Evolutionary conservation across 768 basidiomycete genomes (phyloP).

Genomic region (Cyathus striatus): DNA sequence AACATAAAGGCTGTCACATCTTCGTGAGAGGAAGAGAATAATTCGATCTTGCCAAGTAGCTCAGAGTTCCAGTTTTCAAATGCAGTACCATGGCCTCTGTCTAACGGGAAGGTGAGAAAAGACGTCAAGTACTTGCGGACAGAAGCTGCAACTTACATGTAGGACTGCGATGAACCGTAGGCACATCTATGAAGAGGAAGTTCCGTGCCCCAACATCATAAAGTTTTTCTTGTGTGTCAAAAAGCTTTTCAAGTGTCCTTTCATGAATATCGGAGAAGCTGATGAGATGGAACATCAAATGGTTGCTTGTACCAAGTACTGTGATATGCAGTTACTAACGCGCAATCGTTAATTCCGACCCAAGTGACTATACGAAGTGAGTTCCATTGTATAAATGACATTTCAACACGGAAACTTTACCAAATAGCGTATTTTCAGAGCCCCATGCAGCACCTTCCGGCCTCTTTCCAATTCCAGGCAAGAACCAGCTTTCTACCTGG

Average conservation of each 20-base stretch:
- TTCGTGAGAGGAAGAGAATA: conserved; percentile 33
- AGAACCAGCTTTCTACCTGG: conserved; percentile 36
- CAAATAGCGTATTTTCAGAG: conserved; percentile 37
- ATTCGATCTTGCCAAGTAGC: conserved; percentile 22
- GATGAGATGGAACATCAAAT: background rate
- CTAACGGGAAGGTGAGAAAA: too few species aligned
- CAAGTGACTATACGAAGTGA: conserved; percentile 41
- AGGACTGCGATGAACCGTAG: conserved; percentile 48
- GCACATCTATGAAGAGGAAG: conserved; percentile 58
- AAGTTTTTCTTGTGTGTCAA: conserved; percentile 40
- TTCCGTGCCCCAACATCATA: conserved; percentile 45
- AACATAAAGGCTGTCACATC: conserved; percentile 45
- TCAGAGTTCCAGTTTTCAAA: conserved; percentile 39
- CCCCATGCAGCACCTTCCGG: conserved; percentile 37
- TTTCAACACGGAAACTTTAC: conserved; percentile 20
- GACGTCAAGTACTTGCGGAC: too few species aligned
- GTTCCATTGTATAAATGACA: background rate
- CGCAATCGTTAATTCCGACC: conserved; percentile 67
- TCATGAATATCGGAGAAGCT: conserved; percentile 14
- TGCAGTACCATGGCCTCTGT: too few species aligned
- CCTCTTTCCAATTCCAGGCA: conserved; percentile 28
- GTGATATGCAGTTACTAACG: conserved; percentile 34
- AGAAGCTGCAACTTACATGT: too few species aligned
- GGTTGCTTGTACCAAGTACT: too few species aligned
- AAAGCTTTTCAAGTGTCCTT: conserved; percentile 26